phyloP scores from a whole-genome alignment of 2,329 filamentous ascomycete genomes.

The Microascus cirrosus region DNA sequence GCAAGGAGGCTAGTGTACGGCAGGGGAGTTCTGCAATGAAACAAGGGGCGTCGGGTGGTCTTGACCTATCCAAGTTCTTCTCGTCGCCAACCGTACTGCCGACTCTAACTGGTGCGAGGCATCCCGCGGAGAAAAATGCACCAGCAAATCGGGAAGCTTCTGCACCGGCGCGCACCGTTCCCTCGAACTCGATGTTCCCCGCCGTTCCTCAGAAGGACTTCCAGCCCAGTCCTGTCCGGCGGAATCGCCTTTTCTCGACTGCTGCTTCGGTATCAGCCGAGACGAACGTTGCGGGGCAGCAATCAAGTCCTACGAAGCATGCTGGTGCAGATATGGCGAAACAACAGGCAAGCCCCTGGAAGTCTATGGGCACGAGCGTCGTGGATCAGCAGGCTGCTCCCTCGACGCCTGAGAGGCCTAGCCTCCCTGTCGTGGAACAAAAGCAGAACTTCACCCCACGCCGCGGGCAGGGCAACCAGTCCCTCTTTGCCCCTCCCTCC shows the following conservation, averaged over 20 bases:
- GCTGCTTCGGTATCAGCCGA: constrained; percentile 6
- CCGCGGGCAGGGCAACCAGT: constrained; percentile 19
- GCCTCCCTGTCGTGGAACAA: constrained; percentile 26
- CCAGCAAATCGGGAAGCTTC: not conserved
- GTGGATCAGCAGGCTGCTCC: constrained; percentile 9
- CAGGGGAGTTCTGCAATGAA: constrained; percentile 8
- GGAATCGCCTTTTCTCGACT: constrained; percentile 24
- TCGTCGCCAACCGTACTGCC: constrained; percentile 39
- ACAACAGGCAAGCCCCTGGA: not conserved
- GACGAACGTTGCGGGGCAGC: constrained; percentile 1
- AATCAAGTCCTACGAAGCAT: not conserved
- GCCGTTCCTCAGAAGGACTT: constrained; percentile 19
- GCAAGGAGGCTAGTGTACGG: constrained; percentile 9
- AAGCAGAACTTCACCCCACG: constrained; percentile 38
- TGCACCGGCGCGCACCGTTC: constrained; percentile 3
- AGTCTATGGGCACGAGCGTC: not conserved
- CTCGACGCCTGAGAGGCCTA: constrained; percentile 19
- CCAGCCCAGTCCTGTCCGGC: constrained; percentile 17
- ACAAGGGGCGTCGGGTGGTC: constrained; percentile 18
- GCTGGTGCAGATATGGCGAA: not conserved
- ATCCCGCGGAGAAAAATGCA: not conserved
- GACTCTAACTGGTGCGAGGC: constrained; percentile 6
- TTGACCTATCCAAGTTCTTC: constrained; percentile 44
- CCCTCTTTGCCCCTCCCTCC: constrained; percentile 26
- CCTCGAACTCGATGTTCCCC: constrained; percentile 29